Percentiles rank a stretch among this genome's conserved stretches.
Evolutionary conservation across 208 protist genomes (phyloP).

Genomic region (Crithidia sp.): DNA sequence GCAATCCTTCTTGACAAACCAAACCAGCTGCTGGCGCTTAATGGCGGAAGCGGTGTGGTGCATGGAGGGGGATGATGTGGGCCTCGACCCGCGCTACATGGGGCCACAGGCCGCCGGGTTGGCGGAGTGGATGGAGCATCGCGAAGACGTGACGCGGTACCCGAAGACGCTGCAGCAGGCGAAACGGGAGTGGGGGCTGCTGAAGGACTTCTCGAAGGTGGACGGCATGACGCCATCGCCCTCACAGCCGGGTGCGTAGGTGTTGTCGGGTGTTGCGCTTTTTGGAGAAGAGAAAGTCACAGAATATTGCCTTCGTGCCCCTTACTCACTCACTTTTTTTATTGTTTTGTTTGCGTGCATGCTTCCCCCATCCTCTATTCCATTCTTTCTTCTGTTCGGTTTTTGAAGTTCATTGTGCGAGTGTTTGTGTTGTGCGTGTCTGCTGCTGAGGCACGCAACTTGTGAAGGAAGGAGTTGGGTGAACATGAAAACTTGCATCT

Average conservation of each 20-base stretch:
- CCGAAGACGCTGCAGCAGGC: slow-evolving; percentile 64
- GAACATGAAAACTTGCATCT: no score
- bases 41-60: slow-evolving; percentile 82
- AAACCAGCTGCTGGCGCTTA: slow-evolving; percentile 70
- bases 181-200: slow-evolving; percentile 74
- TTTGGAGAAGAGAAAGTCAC: no score
- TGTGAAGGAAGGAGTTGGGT: no score
- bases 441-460: no score
- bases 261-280: neutral
- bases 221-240: neutral
- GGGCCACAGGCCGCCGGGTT: slow-evolving; percentile 60
- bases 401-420: no score
- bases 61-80: slow-evolving; percentile 88
- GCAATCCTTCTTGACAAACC: slow-evolving; percentile 80
- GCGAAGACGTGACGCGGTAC: slow-evolving; percentile 59
- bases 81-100: slow-evolving; percentile 79
- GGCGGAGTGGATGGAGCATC: slow-evolving; percentile 46
- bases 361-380: no score
- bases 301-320: no score
- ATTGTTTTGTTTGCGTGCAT: no score
- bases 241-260: neutral
- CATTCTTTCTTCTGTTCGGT: no score
- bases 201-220: slow-evolving; percentile 24
- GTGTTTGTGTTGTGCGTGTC: no score
- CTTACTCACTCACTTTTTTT: no score